Conservation (phyloP, 139 green algal species). For the Pleodorina starrii region DNA sequence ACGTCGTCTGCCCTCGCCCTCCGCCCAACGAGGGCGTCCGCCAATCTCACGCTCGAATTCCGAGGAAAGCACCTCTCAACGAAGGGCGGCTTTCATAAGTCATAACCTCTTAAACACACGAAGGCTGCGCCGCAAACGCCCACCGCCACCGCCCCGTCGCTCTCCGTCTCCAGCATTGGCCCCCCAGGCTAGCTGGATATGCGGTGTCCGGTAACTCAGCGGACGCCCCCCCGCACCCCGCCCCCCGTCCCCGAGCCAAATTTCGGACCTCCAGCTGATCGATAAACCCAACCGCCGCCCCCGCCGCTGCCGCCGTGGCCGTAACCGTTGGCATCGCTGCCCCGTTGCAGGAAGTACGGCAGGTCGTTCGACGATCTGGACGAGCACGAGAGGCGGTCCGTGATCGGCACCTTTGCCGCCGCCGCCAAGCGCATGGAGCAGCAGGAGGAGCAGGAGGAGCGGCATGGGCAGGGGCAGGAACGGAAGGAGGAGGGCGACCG, state of each 20-base stretch:
- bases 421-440: background rate
- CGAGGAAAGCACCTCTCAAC: too few relatives aligned
- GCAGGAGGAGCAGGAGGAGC: background rate
- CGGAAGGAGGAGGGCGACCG: background rate
- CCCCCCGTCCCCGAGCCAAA: too few relatives aligned
- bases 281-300: background rate
- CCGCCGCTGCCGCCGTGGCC: background rate
- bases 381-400: constrained; percentile 20
- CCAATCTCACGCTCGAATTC: too few relatives aligned
- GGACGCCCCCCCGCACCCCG: too few relatives aligned
- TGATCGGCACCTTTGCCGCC: background rate
- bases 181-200: background rate
- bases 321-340: background rate
- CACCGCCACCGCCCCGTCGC: too few relatives aligned
- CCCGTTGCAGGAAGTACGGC: constrained; percentile 21
- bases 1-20: too few relatives aligned
- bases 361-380: constrained; percentile 28
- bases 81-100: too few relatives aligned
- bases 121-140: too few relatives aligned
- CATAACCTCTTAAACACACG: too few relatives aligned
- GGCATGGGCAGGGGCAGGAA: background rate
- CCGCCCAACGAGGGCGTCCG: too few relatives aligned
- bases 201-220: background rate
- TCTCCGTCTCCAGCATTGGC: background rate
- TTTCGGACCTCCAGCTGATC: background rate